Evolutionary conservation across 306 rosid genomes (phyloP).

Genomic region (Dicorynia guianensis): DNA sequence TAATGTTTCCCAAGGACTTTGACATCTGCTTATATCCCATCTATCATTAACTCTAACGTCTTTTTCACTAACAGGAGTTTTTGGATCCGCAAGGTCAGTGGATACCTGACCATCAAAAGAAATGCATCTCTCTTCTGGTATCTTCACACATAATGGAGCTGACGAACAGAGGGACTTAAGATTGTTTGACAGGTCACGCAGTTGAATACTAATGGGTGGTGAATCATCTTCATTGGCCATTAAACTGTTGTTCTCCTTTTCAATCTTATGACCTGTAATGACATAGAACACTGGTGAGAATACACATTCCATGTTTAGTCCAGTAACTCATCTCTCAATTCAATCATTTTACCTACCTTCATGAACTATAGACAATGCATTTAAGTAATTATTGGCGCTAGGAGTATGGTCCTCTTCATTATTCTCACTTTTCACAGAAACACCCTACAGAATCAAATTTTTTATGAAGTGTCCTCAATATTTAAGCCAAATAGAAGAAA

Average conservation of each 20-base stretch:
- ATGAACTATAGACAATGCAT: conserved; percentile 36
- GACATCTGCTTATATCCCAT: conserved; percentile 43
- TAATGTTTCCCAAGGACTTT: conserved; percentile 79
- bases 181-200: conserved; percentile 67
- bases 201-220: conserved; percentile 76
- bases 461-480: conserved; percentile 2
- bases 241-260: conserved; percentile 52
- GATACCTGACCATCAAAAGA: conserved; percentile 44
- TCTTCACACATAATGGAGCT: conserved; percentile 48
- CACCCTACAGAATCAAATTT: conserved; percentile 46
- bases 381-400: conserved; percentile 20
- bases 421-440: conserved; percentile 36
- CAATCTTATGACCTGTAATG: conserved; percentile 49
- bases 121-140: conserved; percentile 40
- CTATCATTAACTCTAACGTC: conserved; percentile 38
- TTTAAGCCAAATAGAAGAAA: background rate
- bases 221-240: conserved; percentile 47
- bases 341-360: conserved; percentile 56
- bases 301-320: conserved; percentile 13
- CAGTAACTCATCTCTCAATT: conserved; percentile 18
- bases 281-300: background rate
- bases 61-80: conserved; percentile 59
- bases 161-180: conserved; percentile 54
- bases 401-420: conserved; percentile 43
- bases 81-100: conserved; percentile 58